Conservation (phyloP, 148 eudicot genomes). For the Nepenthes mirabilis region DNA sequence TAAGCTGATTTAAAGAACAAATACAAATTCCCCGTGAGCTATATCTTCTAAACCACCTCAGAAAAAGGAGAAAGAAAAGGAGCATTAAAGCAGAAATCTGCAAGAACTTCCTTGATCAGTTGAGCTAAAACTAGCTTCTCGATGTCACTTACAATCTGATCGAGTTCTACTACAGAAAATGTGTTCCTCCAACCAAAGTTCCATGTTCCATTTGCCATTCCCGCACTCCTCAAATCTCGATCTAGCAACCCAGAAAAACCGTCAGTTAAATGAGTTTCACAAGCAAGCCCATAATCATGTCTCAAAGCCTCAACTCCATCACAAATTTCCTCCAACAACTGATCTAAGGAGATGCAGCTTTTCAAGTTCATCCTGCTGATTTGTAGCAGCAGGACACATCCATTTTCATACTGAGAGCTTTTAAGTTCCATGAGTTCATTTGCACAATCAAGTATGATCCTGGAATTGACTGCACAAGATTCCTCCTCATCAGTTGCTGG, state of each 20-base stretch:
- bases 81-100: conserved; percentile 10
- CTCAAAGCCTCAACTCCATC: conserved; percentile 31
- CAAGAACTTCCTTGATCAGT: conserved; percentile 40
- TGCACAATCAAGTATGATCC: conserved; percentile 47
- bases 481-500: conserved; percentile 4
- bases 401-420: conserved; percentile 10
- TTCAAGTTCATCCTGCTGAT: conserved; percentile 7
- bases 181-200: conserved; percentile 46
- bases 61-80: too few relatives aligned
- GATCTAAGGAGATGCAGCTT: conserved; percentile 15
- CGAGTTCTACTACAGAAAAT: conserved; percentile 31
- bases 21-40: too few relatives aligned
- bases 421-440: conserved; percentile 37
- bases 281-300: conserved; percentile 14
- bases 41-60: too few relatives aligned
- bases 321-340: conserved; percentile 37
- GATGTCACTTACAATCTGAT: conserved; percentile 31
- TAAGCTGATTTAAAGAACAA: too few relatives aligned
- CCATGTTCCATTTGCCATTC: conserved; percentile 37
- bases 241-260: conserved; percentile 22
- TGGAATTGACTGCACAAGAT: conserved; percentile 10
- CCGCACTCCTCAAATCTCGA: conserved; percentile 32
- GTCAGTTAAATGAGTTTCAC: conserved; percentile 18
- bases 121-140: conserved; percentile 38
- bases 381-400: conserved; percentile 17